Base-by-base conservation (phyloP, 257 asterid genomes). In the Primulina eburnea region DNA sequence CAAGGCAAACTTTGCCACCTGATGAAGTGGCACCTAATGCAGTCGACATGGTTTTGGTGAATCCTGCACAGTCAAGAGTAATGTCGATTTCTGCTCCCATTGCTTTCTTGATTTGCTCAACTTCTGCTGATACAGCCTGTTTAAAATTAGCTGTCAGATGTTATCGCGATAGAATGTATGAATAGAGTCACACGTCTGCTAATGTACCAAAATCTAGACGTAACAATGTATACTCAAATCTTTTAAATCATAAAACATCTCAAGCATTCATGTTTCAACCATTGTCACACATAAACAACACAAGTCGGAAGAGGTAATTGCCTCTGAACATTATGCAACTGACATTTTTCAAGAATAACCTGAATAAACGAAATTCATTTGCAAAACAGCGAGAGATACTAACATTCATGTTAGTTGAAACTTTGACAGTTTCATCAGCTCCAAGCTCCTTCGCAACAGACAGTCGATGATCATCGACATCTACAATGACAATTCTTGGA, bases 1-100 rank as follows among this genome's bases (percentile, higher is more conserved):
- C 96, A 11, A 90, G 95, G 76, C 96, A 90, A 73, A 93, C 96
- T 79, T 84, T 89, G n/a, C 99, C 97, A 63, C 99, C 97, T 0
- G 97, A 70, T 18, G 80, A 71, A 55, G 97, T 93, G 21, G 96
- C 97, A 8, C 79, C 77, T n/a, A 93, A 86, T 37, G 95, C 96
- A 0, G 96, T 90, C 7, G 95, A 72, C 99, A 93, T 90, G 21
- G 97, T 93, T 66, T 93, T 93, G 60, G 70, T 83, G 47, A 89
- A 83, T 17, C 99, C 97, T 4, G 91, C 96, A 78, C 99, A 93
- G 77, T 93, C 99, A 37, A 93, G 82, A 62, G 79, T 87, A 69
- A 86, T 80, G 65, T 87, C 82, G n/a, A 86, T 61, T 30, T 60
- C 56, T 61, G 64, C 78, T 24, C 91, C 95, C 91, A 89, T 90